Evolutionary conservation across 257 asterid genomes (phyloP).

Genomic region (Fraxinus pennsylvanica): DNA sequence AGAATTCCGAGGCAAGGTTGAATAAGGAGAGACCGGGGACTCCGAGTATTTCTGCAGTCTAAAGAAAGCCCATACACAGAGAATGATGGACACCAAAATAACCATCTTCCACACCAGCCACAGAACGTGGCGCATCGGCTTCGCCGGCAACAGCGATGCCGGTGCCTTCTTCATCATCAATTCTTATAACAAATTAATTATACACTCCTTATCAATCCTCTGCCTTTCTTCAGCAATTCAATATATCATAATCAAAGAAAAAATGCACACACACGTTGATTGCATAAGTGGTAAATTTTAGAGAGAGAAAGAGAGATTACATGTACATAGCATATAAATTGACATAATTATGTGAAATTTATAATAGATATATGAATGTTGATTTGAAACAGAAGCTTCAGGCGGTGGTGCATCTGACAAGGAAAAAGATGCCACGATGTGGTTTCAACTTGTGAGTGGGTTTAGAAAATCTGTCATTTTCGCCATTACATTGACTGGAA

Average conservation of each 20-base stretch:
- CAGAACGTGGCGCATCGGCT: conserved; percentile 50
- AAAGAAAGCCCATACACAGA: conserved; percentile 60
- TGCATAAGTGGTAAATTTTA: neutral
- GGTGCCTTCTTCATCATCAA: conserved; percentile 45
- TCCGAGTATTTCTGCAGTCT: conserved; percentile 65
- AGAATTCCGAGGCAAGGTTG: conserved; percentile 41
- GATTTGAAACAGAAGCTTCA: conserved; percentile 29
- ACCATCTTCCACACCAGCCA: conserved; percentile 72
- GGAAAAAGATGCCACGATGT: neutral
- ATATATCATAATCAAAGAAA: neutral
- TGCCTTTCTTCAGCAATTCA: conserved; percentile 41
- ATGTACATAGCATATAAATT: conserved; percentile 24
- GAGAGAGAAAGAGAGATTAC: conserved; percentile 21
- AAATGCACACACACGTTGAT: neutral
- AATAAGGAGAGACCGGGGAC: conserved; percentile 26
- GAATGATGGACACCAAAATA: conserved; percentile 43
- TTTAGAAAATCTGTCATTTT: neutral
- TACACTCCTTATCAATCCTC: conserved; percentile 34
- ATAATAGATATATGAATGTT: neutral
- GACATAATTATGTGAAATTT: conserved; percentile 15
- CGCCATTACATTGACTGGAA: neutral
- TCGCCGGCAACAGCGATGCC: conserved; percentile 44
- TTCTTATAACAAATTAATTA: conserved; percentile 9
- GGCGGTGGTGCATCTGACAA: conserved; percentile 28
- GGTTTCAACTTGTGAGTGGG: neutral